These are phyloP conservation scores for Aspergillus felis DNA, from an alignment of 2,329 filamentous ascomycete genomes.

Conservation along the genomic window DNA sequence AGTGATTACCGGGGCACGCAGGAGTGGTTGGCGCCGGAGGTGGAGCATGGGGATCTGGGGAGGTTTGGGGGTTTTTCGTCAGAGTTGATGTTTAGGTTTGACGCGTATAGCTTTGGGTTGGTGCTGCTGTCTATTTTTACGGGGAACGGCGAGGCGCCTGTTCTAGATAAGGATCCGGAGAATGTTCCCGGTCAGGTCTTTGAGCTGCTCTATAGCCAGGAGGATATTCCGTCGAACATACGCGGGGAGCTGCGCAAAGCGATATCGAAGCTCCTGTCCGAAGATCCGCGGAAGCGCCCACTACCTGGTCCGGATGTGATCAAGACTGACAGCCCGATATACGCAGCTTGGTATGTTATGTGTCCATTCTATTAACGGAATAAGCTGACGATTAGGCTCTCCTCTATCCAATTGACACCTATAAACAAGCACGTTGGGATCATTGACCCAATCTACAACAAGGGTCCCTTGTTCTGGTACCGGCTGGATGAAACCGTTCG, in stretches of 20 bases:
- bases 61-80: constrained; percentile 15
- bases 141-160: constrained; percentile 10
- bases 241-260: constrained; percentile 17
- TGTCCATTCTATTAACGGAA: not conserved
- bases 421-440: constrained; percentile 13
- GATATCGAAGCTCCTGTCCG: constrained; percentile 14
- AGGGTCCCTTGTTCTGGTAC: constrained; percentile 27
- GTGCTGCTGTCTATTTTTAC: constrained; percentile 22
- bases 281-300: constrained; percentile 19
- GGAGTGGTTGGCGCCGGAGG: constrained; percentile 22
- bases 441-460: constrained; percentile 24
- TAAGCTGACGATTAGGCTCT: constrained; percentile 13
- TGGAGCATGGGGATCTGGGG: constrained; percentile 7
- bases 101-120: constrained; percentile 25
- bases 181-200: constrained; percentile 11
- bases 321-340: constrained; percentile 14
- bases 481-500: constrained; percentile 20
- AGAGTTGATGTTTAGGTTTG: constrained; percentile 24
- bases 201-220: constrained; percentile 9
- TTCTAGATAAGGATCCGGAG: constrained; percentile 8
- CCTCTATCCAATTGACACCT: constrained; percentile 12
- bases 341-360: constrained; percentile 20
- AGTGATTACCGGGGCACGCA: constrained; percentile 24
- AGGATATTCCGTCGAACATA: constrained; percentile 16
- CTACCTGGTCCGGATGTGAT: constrained; percentile 18